These are phyloP conservation scores for Elsinoe necatrix DNA, from an alignment of 2,329 filamentous ascomycete genomes.

Conservation along the genomic window DNA sequence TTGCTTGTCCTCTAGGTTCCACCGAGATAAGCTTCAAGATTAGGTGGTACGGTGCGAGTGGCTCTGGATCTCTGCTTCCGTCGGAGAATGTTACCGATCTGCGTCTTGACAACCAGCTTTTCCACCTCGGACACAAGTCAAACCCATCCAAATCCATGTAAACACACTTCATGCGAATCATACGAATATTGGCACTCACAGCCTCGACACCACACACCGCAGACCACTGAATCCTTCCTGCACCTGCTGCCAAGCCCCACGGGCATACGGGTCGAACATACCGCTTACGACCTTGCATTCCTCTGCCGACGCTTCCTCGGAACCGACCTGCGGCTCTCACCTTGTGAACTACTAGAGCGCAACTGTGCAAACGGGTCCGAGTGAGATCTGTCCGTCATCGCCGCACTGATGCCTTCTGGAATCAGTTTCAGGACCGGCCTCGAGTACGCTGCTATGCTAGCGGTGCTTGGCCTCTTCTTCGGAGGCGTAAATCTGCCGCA, in stretches of 20 bases:
- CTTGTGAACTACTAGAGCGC: no score
- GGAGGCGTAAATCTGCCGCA: slow-evolving; percentile 22
- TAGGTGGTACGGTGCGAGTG: neutral
- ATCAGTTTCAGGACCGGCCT: slow-evolving; percentile 24
- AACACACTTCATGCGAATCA: no score
- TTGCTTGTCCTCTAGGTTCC: neutral
- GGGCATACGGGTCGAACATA: no score
- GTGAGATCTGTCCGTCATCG: no score
- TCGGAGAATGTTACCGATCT: neutral
- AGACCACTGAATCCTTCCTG: no score
- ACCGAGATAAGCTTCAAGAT: neutral
- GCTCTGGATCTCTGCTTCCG: neutral
- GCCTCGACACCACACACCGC: no score
- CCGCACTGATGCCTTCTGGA: neutral
- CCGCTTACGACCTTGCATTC: no score
- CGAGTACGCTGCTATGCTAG: slow-evolving; percentile 26
- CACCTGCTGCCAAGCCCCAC: no score
- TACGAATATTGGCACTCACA: no score
- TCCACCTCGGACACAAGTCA: neutral
- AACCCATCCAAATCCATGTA: neutral
- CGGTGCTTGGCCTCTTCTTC: slow-evolving; percentile 27
- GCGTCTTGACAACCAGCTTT: neutral
- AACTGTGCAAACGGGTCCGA: no score
- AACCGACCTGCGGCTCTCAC: no score
- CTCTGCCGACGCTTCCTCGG: no score